These are phyloP conservation scores for Cryoendolithus antarcticus DNA, from an alignment of 2,329 filamentous ascomycete genomes.

Conservation along the genomic window DNA sequence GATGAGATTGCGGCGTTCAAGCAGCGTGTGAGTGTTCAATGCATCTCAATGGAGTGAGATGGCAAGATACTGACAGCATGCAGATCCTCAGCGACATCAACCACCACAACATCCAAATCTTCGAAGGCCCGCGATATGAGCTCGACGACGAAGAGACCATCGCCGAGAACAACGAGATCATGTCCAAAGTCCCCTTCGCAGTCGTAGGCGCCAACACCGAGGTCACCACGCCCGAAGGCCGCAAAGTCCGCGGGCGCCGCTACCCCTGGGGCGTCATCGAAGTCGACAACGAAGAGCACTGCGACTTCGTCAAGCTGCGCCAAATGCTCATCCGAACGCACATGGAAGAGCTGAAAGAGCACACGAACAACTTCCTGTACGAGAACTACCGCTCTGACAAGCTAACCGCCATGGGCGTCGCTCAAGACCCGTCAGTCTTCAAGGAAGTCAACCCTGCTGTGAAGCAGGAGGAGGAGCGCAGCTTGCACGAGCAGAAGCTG, in stretches of 20 bases:
- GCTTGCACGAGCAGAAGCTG: slow-evolving; percentile 97
- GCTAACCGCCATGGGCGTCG: slow-evolving; percentile 95
- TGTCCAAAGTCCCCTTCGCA: slow-evolving; percentile 98
- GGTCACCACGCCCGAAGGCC: slow-evolving; percentile 79
- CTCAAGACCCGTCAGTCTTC: slow-evolving; percentile 97
- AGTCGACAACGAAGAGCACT: slow-evolving; percentile 99
- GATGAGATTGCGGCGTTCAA: slow-evolving; percentile 94
- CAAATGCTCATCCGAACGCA: slow-evolving; percentile 99
- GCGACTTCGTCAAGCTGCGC: slow-evolving; percentile 97
- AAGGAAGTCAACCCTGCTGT: slow-evolving; percentile 99
- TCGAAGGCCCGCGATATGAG: slow-evolving; percentile 96
- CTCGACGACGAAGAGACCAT: slow-evolving; percentile 99
- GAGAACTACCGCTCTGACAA: slow-evolving; percentile 99
- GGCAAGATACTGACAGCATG: slow-evolving; percentile 9
- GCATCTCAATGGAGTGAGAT: background rate
- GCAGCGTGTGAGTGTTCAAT: slow-evolving; percentile 60
- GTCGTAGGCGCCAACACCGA: slow-evolving; percentile 95
- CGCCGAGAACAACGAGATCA: slow-evolving; percentile 99
- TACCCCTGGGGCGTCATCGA: slow-evolving; percentile 99
- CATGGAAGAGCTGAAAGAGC: slow-evolving; percentile 99
- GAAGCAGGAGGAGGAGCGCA: slow-evolving; percentile 98
- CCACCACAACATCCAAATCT: slow-evolving; percentile 96
- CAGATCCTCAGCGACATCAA: slow-evolving; percentile 96
- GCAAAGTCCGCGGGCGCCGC: slow-evolving; percentile 86
- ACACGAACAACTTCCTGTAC: slow-evolving; percentile 97